Conservation (phyloP, 2,329 filamentous ascomycete genomes). For the Cladophialophora immunda region DNA sequence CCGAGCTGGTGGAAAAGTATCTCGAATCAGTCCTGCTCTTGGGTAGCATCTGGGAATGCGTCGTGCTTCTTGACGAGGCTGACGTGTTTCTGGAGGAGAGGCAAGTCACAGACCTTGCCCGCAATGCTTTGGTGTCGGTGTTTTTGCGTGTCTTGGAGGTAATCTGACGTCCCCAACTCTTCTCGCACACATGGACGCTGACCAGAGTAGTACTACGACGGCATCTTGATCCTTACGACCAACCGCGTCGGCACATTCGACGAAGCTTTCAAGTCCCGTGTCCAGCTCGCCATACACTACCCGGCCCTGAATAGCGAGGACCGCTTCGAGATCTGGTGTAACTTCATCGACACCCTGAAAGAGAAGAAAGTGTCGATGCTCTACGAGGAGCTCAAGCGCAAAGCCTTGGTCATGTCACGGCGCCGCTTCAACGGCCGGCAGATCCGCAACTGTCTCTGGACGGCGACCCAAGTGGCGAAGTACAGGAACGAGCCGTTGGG, state of each 20-base stretch:
- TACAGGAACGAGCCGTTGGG: neutral
- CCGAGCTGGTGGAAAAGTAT: slow-evolving; percentile 49
- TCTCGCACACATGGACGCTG: neutral
- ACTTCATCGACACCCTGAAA: neutral
- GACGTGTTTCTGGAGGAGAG: slow-evolving; percentile 44
- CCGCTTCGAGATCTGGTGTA: neutral
- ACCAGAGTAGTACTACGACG: slow-evolving; percentile 45
- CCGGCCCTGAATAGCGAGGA: neutral
- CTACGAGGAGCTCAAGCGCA: neutral
- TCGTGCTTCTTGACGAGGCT: slow-evolving; percentile 44
- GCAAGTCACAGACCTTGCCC: slow-evolving; percentile 32
- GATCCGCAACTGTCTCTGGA: slow-evolving; percentile 2
- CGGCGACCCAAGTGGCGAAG: neutral
- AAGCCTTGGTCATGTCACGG: neutral
- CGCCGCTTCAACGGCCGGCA: slow-evolving; percentile 3
- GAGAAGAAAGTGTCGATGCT: neutral
- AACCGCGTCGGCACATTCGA: slow-evolving; percentile 82
- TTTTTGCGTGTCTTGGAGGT: slow-evolving; percentile 48
- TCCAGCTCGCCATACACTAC: slow-evolving; percentile 54
- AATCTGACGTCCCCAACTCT: neutral
- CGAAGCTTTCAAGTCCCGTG: slow-evolving; percentile 86
- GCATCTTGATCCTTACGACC: slow-evolving; percentile 57
- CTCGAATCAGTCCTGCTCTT: slow-evolving; percentile 50
- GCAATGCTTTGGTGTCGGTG: slow-evolving; percentile 44
- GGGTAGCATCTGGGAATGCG: slow-evolving; percentile 49